Percentiles rank a stretch among this genome's conserved stretches.
phyloP scores from a whole-genome alignment of 768 basidiomycete genomes.

The Podaxis sp. region DNA sequence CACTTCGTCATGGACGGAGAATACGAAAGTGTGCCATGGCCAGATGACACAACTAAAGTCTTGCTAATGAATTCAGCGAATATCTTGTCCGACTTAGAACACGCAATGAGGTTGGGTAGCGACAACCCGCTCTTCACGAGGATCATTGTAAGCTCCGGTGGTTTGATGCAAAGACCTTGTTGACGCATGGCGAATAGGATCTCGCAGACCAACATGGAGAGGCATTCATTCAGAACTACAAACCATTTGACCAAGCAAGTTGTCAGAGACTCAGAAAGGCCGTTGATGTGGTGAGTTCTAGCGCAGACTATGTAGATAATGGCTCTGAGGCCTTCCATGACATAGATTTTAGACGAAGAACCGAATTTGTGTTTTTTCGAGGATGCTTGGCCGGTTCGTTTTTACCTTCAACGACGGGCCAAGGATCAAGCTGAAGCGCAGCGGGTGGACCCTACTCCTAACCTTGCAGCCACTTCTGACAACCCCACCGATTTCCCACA shows the following conservation, averaged over 20 bases:
- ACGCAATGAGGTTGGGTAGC: not conserved
- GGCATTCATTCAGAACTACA: not conserved
- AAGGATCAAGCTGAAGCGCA: not conserved
- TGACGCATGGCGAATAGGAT: not conserved
- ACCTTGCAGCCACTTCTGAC: not conserved
- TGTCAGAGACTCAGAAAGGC: not conserved
- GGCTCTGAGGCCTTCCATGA: not conserved
- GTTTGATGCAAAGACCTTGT: not conserved
- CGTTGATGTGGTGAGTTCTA: not conserved
- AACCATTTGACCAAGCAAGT: not conserved
- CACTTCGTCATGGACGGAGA: not conserved
- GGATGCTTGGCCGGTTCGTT: conserved; percentile 24
- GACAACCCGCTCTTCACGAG: not conserved
- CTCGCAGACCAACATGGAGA: not conserved
- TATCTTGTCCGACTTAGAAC: not conserved
- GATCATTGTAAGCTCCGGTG: not conserved
- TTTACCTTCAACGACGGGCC: conserved; percentile 19
- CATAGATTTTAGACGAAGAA: conserved; percentile 4
- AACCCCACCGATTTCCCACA: not conserved
- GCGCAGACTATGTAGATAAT: not conserved
- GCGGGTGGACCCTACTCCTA: not conserved
- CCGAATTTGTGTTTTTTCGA: conserved; percentile 14
- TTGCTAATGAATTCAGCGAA: not conserved
- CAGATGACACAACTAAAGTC: not conserved
- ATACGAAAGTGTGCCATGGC: conserved; percentile 1